These are phyloP conservation scores for Lipomyces sp. DNA, from an alignment of 805 yeast species.

Conservation along the genomic window DNA sequence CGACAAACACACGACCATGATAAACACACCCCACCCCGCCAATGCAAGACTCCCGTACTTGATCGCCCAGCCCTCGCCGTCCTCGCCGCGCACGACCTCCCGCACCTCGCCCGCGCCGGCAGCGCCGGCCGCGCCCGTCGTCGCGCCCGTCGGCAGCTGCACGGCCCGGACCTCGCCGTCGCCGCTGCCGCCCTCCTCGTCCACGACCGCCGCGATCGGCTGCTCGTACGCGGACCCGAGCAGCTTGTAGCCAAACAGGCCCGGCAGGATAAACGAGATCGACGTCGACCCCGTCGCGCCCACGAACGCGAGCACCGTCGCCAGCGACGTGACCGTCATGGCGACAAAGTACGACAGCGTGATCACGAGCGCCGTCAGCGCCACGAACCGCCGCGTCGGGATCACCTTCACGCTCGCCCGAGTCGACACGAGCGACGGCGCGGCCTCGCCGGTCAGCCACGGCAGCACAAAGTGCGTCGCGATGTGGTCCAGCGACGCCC, in stretches of 20 bases:
- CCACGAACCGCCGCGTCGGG: constrained; percentile 35
- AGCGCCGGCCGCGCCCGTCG: too few species aligned
- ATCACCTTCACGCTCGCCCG: constrained; percentile 31
- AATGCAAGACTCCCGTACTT: constrained; percentile 54
- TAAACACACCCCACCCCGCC: constrained; percentile 63
- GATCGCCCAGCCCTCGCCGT: constrained; percentile 30
- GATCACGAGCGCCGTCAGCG: constrained; percentile 48
- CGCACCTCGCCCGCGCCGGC: constrained; percentile 7
- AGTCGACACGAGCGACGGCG: constrained; percentile 40
- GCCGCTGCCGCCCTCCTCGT: too few species aligned
- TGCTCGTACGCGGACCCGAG: constrained; percentile 43
- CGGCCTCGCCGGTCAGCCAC: not conserved
- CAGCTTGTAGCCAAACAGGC: constrained; percentile 74
- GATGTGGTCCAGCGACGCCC: constrained; percentile 78
- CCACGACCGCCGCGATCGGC: constrained; percentile 13
- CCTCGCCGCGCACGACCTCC: constrained; percentile 3
- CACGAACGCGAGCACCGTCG: constrained; percentile 77
- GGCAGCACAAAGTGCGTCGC: constrained; percentile 12
- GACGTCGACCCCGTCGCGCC: constrained; percentile 94
- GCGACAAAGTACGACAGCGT: constrained; percentile 61
- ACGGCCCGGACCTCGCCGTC: too few species aligned
- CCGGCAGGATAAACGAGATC: constrained; percentile 86
- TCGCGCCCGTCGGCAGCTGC: too few species aligned
- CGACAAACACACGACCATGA: constrained; percentile 65
- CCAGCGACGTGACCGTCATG: constrained; percentile 64